Percentiles rank a stretch among this genome's conserved stretches.
phyloP scores from a whole-genome alignment of 257 asterid species.

The Fraxinus anomala region DNA sequence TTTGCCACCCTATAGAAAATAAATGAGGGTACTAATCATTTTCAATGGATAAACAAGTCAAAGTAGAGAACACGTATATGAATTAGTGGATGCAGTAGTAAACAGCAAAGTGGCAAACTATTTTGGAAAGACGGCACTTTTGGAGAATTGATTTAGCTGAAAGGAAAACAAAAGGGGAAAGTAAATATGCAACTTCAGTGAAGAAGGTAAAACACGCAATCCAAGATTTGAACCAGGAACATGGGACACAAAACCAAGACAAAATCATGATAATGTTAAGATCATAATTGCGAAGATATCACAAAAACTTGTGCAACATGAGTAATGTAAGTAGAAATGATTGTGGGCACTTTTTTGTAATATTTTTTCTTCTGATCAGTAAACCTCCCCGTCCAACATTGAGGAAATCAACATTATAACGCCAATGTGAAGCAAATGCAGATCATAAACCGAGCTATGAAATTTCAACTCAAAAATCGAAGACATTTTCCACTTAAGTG shows the following conservation, averaged over 20 bases:
- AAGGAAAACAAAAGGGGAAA: neutral
- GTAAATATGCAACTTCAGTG: neutral
- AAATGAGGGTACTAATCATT: neutral
- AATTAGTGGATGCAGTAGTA: neutral
- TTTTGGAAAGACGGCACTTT: neutral
- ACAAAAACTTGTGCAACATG: neutral
- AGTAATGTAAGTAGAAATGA: neutral
- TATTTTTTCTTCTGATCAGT: neutral
- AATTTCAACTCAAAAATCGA: neutral
- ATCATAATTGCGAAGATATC: neutral
- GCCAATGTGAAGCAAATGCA: slow-evolving; percentile 2
- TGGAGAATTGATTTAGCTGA: neutral
- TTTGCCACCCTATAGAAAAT: neutral
- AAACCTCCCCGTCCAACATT: neutral
- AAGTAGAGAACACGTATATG: neutral
- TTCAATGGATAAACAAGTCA: neutral
- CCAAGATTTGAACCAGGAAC: neutral
- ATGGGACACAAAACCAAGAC: neutral
- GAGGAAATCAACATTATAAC: neutral
- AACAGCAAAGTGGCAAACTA: neutral
- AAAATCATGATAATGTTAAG: neutral
- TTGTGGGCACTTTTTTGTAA: neutral
- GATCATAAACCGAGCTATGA: neutral
- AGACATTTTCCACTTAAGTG: neutral
- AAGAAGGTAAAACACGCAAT: neutral